Conservation (phyloP, 1,284 basidiomycete genomes). For the Retiboletus flavoniger region DNA sequence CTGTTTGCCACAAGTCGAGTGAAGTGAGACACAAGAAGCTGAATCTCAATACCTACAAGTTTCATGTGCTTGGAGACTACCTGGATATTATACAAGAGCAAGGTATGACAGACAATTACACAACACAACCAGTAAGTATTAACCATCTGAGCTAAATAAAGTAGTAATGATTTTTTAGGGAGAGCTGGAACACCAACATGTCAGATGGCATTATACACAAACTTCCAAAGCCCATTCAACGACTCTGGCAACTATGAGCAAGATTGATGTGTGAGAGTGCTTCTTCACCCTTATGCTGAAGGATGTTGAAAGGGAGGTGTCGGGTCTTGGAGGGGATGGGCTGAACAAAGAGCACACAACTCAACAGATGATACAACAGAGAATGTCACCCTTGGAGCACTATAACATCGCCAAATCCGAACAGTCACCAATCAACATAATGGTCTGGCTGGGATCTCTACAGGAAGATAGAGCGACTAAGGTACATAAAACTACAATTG, state of each 20-base stretch:
- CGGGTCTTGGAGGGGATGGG: too few relatives aligned
- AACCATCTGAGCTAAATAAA: too few relatives aligned
- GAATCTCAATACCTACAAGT: constrained; percentile 34
- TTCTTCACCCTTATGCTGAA: not conserved
- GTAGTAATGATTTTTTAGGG: constrained; percentile 5
- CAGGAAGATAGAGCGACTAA: not conserved
- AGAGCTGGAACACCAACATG: constrained; percentile 25
- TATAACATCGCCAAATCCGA: not conserved
- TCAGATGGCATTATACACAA: constrained; percentile 24
- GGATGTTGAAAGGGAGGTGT: not conserved
- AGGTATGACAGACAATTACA: constrained; percentile 38
- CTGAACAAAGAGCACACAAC: not conserved
- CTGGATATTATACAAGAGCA: constrained; percentile 22
- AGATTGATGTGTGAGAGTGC: not conserved
- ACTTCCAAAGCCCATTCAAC: constrained; percentile 26
- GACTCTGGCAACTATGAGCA: constrained; percentile 9
- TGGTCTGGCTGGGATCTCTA: not conserved
- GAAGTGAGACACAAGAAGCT: not conserved
- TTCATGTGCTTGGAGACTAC: constrained; percentile 37
- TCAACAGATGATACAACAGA: too few relatives aligned
- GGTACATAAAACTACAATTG: not conserved
- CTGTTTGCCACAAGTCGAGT: not conserved
- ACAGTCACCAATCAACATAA: not conserved
- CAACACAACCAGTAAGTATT: constrained; percentile 34
- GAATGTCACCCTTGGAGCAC: not conserved